A percentile compares a stretch with the other conserved stretches of the same genome.
These are phyloP conservation scores for Rhodofomes roseus DNA, from an alignment of 1,284 basidiomycete species.

Conservation along the genomic window DNA sequence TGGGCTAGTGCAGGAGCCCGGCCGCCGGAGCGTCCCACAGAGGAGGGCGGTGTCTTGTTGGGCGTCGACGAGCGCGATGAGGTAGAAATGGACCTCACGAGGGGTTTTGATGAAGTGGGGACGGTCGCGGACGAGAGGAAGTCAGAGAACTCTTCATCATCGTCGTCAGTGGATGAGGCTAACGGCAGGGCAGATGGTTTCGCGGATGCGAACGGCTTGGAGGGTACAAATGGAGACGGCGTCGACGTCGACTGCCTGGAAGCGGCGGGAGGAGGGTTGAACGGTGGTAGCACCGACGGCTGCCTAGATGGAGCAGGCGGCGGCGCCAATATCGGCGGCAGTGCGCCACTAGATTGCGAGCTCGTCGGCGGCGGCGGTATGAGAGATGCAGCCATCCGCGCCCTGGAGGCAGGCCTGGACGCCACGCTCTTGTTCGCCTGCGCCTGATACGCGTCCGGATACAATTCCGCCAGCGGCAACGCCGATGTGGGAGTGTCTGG, in stretches of 20 bases:
- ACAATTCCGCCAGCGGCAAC: conserved; percentile 10
- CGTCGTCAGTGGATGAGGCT: conserved; percentile 5
- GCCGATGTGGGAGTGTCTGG: conserved; percentile 10
- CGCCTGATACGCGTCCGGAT: conserved; percentile 9
- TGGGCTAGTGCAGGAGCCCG: conserved; percentile 6
- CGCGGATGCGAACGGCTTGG: background rate
- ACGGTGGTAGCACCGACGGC: conserved; percentile 8
- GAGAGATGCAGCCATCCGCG: conserved; percentile 8
- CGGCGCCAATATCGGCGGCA: conserved; percentile 37
- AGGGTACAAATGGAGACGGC: conserved; percentile 5
- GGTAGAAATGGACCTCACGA: conserved; percentile 5
- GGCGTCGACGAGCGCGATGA: background rate
- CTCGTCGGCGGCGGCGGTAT: conserved; percentile 11
- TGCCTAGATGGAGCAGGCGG: conserved; percentile 31
- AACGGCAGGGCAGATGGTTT: conserved; percentile 3
- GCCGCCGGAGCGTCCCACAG: conserved; percentile 8
- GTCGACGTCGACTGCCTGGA: conserved; percentile 12
- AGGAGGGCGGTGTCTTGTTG: background rate
- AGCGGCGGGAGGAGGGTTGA: conserved; percentile 14
- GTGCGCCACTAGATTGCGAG: background rate
- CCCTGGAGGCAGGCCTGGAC: conserved; percentile 9
- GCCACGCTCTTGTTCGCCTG: background rate
- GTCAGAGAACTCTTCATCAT: conserved; percentile 27
- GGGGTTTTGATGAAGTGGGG: conserved; percentile 7
- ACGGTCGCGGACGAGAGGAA: conserved; percentile 20